Base-by-base conservation (phyloP, 306 rosid genomes). In the Acacia crassicarpa region DNA sequence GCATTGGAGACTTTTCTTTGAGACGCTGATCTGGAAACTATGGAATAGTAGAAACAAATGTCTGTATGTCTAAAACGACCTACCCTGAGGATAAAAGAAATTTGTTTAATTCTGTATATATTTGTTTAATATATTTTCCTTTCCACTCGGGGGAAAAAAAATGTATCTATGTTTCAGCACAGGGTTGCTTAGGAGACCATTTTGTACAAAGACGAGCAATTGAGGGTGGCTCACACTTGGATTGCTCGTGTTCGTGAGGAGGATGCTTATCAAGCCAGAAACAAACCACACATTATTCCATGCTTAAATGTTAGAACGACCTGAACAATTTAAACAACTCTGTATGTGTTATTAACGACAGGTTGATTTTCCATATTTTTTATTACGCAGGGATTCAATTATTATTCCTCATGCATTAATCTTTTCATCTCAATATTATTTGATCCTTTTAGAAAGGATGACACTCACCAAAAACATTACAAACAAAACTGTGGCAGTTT, bases 171-270 rank as follows among this genome's bases (percentile, higher is more conserved):
- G 67, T 80, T 93, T 89, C 99, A 93, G 99, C 91, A 92, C 77
- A 91, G 97, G 92, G 91, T 78, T 82, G 93, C 94, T 83, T 97
- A 96, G 81, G 99, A 96, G 85, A 82, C 91, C 78, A 85, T 93
- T 79, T 85, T 93, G 78, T 93, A 84, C 78, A 96, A 92, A 90
- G 99, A 96, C 84, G 98, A 93, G 77, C 98, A 87, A 79, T 75
- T 96, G 85, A 92, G 92, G 78, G 99, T 93, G 78, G 98, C 98
- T 81, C 97, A 93, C 79, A 88, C 97, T 32, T 96, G 99, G 99
- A 91, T 96, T 85, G 54, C 88, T 71, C 99, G 97, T 69, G 97
- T 91, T 63, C 97, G 92, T 40, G 99, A 93, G 90, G 85, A 91
- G 93, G 99, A 93, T 85, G 98, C 82, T 65, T 85, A 93, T 84